Evolutionary conservation across 345 rosid species (phyloP).

Genomic region (Triadica sebifera): DNA sequence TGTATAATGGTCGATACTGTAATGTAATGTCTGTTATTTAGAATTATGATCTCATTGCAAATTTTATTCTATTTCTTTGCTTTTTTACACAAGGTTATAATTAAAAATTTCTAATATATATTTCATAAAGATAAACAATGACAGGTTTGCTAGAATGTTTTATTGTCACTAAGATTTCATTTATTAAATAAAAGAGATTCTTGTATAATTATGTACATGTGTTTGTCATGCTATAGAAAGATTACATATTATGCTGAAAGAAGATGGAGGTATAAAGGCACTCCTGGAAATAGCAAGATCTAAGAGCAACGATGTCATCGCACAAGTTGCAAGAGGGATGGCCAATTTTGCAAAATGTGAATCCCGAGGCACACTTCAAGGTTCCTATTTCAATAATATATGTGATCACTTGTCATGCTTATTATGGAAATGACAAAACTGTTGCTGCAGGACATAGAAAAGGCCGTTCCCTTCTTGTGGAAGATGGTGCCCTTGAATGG

Average conservation of each 20-base stretch:
- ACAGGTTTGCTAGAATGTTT: background rate
- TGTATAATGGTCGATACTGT: background rate
- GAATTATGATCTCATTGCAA: background rate
- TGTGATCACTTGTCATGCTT: background rate
- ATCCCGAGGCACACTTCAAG: constrained; percentile 76
- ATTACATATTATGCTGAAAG: constrained; percentile 63
- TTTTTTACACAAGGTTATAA: background rate
- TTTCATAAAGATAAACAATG: background rate
- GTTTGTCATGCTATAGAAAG: constrained; percentile 47
- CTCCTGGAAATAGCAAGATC: constrained; percentile 63
- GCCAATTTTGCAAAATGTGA: constrained; percentile 97
- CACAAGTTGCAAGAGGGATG: constrained; percentile 93
- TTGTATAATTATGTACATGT: background rate
- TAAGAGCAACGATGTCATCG: constrained; percentile 62
- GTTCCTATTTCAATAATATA: constrained; percentile 32
- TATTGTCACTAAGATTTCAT: background rate
- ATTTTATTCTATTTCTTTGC: background rate
- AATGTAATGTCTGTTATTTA: background rate
- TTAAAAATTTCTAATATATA: background rate
- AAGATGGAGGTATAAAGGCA: constrained; percentile 81
- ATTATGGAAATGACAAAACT: constrained; percentile 3
- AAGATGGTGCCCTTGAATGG: constrained; percentile 81
- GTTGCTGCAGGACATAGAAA: constrained; percentile 61
- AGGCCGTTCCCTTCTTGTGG: constrained; percentile 75
- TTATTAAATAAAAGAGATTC: background rate